These are phyloP conservation scores for Fusarium sp. DNA, from an alignment of 2,329 filamentous ascomycete genomes.

Conservation along the genomic window DNA sequence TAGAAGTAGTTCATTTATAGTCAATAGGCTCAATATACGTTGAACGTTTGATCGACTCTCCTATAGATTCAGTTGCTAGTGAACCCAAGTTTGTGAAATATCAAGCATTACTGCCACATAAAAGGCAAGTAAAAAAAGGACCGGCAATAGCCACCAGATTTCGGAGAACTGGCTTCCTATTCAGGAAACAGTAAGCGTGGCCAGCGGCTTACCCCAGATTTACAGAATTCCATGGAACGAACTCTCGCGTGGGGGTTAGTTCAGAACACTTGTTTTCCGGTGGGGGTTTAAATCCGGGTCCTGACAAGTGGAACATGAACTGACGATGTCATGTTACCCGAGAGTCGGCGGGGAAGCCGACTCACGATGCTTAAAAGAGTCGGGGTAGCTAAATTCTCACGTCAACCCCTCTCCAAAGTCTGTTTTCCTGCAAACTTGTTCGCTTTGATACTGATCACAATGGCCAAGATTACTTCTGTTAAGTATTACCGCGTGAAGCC, in stretches of 20 bases:
- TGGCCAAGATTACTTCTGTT: slow-evolving; percentile 59
- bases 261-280: not conserved
- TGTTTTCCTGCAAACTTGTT: no score
- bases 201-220: slow-evolving; percentile 7
- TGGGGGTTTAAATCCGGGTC: slow-evolving; percentile 14
- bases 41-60: no score
- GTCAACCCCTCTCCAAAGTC: not conserved
- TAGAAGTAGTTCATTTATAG: no score
- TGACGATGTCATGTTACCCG: not conserved
- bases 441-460: slow-evolving; percentile 1
- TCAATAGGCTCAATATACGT: no score
- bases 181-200: not conserved
- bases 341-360: slow-evolving; percentile 9
- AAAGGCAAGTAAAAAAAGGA: not conserved
- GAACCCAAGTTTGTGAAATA: no score
- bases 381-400: not conserved
- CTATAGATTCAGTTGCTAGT: no score
- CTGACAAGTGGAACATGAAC: not conserved
- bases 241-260: slow-evolving; percentile 13
- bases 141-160: not conserved
- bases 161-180: not conserved
- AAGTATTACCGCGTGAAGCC: slow-evolving; percentile 83
- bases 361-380: slow-evolving; percentile 2
- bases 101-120: no score
- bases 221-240: not conserved